A percentile compares a stretch with the other conserved stretches of the same genome.
Conservation (phyloP, 2,329 filamentous ascomycete genomes). For the Aspergillus alliaceus region DNA sequence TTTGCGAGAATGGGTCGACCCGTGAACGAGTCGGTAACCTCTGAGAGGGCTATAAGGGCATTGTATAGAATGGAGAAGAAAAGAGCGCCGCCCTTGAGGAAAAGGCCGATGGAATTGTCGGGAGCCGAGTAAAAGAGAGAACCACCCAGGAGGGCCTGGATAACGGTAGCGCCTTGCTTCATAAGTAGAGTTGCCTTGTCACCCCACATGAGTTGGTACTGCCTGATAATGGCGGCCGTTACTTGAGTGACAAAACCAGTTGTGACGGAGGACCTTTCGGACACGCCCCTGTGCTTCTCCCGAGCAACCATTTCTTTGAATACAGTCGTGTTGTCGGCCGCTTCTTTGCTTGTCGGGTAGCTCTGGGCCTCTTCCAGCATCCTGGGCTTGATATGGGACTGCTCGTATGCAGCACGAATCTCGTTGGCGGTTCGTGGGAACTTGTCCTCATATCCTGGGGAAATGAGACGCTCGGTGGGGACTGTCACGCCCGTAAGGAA, state of each 20-base stretch:
- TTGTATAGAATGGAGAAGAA: slow-evolving; percentile 67
- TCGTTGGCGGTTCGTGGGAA: slow-evolving; percentile 46
- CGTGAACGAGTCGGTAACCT: slow-evolving; percentile 63
- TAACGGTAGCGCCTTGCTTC: slow-evolving; percentile 59
- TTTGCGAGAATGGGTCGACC: slow-evolving; percentile 61
- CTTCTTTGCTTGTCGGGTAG: slow-evolving; percentile 56
- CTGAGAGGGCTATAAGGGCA: slow-evolving; percentile 62
- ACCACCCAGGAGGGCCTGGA: slow-evolving; percentile 63
- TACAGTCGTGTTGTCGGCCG: no score
- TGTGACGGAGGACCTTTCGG: slow-evolving; percentile 58
- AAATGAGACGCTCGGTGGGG: slow-evolving; percentile 49
- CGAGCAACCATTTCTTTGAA: no score
- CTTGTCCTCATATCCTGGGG: slow-evolving; percentile 42
- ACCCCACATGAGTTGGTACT: slow-evolving; percentile 66
- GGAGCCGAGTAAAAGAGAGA: slow-evolving; percentile 69
- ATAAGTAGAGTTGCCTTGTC: slow-evolving; percentile 65
- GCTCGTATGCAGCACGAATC: slow-evolving; percentile 53
- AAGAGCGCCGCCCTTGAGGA: slow-evolving; percentile 62
- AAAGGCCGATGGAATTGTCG: slow-evolving; percentile 58
- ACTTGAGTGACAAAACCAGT: slow-evolving; percentile 57
- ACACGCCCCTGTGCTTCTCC: no score
- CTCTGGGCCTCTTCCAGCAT: slow-evolving; percentile 58
- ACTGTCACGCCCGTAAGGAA: slow-evolving; percentile 67
- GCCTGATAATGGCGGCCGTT: slow-evolving; percentile 56
- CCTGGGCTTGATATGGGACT: slow-evolving; percentile 49